Evolutionary conservation across 768 basidiomycete genomes (phyloP).

Genomic region (Xerocomus spinulosus): DNA sequence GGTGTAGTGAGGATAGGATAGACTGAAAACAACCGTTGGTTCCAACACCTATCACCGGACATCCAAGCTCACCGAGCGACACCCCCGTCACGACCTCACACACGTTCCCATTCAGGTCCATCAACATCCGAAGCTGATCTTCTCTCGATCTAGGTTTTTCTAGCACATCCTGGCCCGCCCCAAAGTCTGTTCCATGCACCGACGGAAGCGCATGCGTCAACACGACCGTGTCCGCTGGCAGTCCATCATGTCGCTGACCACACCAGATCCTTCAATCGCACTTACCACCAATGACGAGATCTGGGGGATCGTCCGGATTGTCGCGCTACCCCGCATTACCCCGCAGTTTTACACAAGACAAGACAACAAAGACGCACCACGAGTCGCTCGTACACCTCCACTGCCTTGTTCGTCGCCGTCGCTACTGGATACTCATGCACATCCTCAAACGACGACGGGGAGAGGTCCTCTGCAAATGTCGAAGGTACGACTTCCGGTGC

Average conservation of each 20-base stretch:
- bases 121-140: slow-evolving; percentile 84
- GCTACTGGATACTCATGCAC: slow-evolving; percentile 71
- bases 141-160: slow-evolving; percentile 82
- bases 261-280: no score
- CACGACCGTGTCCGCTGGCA: slow-evolving; percentile 91
- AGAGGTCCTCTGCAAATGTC: slow-evolving; percentile 75
- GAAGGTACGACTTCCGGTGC: slow-evolving; percentile 70
- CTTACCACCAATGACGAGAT: slow-evolving; percentile 75
- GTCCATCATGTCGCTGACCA: no score
- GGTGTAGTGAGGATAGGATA: slow-evolving; percentile 74
- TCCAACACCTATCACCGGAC: background rate
- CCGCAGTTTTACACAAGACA: background rate
- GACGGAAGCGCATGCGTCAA: slow-evolving; percentile 67
- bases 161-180: slow-evolving; percentile 63
- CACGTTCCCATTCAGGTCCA: slow-evolving; percentile 77
- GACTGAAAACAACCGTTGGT: slow-evolving; percentile 39
- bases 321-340: slow-evolving; percentile 32
- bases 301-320: slow-evolving; percentile 65
- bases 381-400: slow-evolving; percentile 84
- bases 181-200: slow-evolving; percentile 39
- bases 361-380: slow-evolving; percentile 44
- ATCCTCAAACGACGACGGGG: slow-evolving; percentile 61
- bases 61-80: slow-evolving; percentile 59
- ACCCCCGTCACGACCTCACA: slow-evolving; percentile 95
- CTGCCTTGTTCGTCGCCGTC: slow-evolving; percentile 74